Evolutionary conservation across 1,284 basidiomycete species (phyloP).

Genomic region (Pseudozyma pruni): DNA sequence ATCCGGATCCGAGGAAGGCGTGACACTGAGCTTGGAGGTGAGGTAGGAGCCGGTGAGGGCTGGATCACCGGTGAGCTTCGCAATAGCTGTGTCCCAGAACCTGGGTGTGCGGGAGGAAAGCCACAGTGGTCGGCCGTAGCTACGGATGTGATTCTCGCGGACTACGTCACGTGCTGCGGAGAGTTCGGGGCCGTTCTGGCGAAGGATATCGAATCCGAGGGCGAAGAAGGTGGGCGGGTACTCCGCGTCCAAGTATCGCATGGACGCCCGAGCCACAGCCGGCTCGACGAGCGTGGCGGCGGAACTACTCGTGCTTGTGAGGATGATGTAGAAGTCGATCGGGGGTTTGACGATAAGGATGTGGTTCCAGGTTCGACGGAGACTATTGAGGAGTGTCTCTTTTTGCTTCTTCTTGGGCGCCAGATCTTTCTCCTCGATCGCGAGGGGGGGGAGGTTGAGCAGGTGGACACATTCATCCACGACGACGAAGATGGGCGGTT

Average conservation of each 20-base stretch:
- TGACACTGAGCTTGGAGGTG: no score
- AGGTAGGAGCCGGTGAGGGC: no score
- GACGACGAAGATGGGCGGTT: conserved; percentile 1
- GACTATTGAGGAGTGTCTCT: neutral
- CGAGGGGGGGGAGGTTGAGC: no score
- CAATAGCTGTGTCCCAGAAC: neutral
- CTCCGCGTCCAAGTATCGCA: no score
- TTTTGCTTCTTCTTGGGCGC: neutral
- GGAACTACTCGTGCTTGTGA: conserved; percentile 5
- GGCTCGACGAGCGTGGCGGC: neutral
- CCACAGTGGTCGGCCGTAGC: conserved; percentile 14
- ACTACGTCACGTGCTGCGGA: no score
- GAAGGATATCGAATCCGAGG: conserved; percentile 4
- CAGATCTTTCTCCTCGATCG: no score
- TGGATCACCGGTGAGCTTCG: conserved; percentile 3
- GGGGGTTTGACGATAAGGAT: neutral
- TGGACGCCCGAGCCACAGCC: no score
- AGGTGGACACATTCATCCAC: conserved; percentile 13
- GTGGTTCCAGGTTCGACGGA: conserved; percentile 7
- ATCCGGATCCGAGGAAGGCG: no score
- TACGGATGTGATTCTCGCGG: neutral
- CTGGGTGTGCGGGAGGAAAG: neutral
- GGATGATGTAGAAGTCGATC: conserved; percentile 6
- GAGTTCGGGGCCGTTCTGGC: neutral
- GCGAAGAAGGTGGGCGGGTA: neutral